Evolutionary conservation across 805 yeast genomes (phyloP).

Genomic region (Yamadazyma olivae): DNA sequence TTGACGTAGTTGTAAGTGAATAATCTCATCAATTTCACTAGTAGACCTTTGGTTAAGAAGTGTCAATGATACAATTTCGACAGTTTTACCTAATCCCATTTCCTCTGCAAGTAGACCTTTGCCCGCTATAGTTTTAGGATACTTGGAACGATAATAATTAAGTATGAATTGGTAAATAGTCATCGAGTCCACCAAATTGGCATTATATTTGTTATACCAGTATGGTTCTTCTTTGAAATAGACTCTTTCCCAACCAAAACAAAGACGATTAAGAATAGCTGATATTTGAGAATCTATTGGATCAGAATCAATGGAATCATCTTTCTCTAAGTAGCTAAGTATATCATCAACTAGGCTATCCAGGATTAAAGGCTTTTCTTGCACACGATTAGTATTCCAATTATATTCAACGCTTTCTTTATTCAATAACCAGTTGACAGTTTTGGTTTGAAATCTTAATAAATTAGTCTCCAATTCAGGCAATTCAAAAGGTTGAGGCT

Average conservation of each 20-base stretch:
- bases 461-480: slow-evolving; percentile 44
- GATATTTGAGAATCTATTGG: slow-evolving; percentile 19
- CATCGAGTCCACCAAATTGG: slow-evolving; percentile 37
- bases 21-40: slow-evolving; percentile 27
- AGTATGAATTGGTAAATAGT: slow-evolving; percentile 27
- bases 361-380: slow-evolving; percentile 14
- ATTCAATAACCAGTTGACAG: slow-evolving; percentile 55
- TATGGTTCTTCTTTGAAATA: slow-evolving; percentile 10
- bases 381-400: slow-evolving; percentile 19
- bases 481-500: slow-evolving; percentile 23
- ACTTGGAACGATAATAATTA: slow-evolving; percentile 17
- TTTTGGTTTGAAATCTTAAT: slow-evolving; percentile 49
- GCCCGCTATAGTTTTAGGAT: slow-evolving; percentile 37
- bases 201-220: slow-evolving; percentile 54
- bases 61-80: slow-evolving; percentile 72
- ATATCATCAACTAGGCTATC: slow-evolving; percentile 3
- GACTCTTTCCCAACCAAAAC: slow-evolving; percentile 52
- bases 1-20: slow-evolving; percentile 28
- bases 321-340: neutral
- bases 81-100: slow-evolving; percentile 96
- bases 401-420: slow-evolving; percentile 46
- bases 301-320: neutral
- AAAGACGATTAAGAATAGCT: slow-evolving; percentile 34
- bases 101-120: slow-evolving; percentile 85
- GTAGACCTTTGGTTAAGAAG: slow-evolving; percentile 55